phyloP scores from a whole-genome alignment of 2,329 filamentous ascomycete species.

The Nannizziopsis arthrosporioides region DNA sequence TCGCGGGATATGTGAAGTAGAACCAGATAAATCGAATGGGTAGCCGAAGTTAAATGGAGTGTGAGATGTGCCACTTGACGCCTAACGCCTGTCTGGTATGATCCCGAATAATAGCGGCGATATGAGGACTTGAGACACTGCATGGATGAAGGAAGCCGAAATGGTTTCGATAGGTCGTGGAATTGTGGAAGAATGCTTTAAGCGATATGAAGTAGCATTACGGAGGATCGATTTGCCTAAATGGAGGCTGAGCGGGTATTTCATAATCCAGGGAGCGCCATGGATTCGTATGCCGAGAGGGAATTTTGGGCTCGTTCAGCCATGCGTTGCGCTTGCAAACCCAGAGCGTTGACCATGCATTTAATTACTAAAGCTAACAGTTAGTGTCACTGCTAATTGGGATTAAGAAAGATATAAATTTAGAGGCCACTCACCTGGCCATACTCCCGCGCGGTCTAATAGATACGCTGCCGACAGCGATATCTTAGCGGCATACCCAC shows the following conservation, averaged over 20 bases:
- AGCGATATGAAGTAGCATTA: too few species aligned
- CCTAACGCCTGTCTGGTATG: slow-evolving; percentile 3
- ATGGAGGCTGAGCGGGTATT: too few species aligned
- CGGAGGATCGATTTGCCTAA: too few species aligned
- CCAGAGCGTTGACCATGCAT: slow-evolving; percentile 54
- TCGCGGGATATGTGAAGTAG: background rate
- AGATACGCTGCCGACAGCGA: slow-evolving; percentile 74
- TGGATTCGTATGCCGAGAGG: slow-evolving; percentile 3
- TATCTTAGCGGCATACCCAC: slow-evolving; percentile 74
- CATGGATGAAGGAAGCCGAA: background rate
- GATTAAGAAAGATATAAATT: background rate
- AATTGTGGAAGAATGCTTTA: too few species aligned
- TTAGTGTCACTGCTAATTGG: slow-evolving; percentile 18
- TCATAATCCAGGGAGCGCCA: too few species aligned
- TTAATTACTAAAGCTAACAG: slow-evolving; percentile 45
- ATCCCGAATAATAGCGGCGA: background rate
- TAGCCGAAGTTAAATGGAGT: background rate
- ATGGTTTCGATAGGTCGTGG: too few species aligned
- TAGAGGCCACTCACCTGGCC: slow-evolving; percentile 59
- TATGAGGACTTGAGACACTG: background rate
- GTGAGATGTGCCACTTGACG: background rate
- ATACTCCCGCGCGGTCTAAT: slow-evolving; percentile 78
- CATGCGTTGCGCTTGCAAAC: slow-evolving; percentile 53
- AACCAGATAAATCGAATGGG: background rate
- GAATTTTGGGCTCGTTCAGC: slow-evolving; percentile 43